These are phyloP conservation scores for Monosporascus sp. DNA, from an alignment of 2,329 filamentous ascomycete species.

Conservation along the genomic window DNA sequence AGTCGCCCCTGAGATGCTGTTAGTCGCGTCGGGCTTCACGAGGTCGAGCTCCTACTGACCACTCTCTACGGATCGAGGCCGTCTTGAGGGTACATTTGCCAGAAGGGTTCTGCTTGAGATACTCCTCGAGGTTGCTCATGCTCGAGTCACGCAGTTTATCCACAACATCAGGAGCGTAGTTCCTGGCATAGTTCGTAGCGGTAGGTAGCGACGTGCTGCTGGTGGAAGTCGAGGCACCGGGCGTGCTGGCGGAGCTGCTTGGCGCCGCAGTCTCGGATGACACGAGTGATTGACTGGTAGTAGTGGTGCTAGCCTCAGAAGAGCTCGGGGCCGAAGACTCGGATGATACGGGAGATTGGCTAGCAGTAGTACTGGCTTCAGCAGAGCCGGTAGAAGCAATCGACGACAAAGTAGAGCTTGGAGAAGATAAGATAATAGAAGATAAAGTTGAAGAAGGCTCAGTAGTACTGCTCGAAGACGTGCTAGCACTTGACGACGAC, in stretches of 20 bases:
- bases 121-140: constrained; percentile 3
- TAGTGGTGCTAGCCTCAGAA: too few species aligned
- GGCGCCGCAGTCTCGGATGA: too few species aligned
- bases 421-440: too few species aligned
- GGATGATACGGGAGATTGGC: too few species aligned
- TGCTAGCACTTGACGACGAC: neutral
- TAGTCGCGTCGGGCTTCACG: neutral
- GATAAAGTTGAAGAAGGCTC: too few species aligned
- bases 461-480: too few species aligned
- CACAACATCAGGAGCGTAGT: constrained; percentile 1
- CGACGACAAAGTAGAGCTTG: too few species aligned
- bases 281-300: too few species aligned
- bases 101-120: constrained; percentile 1
- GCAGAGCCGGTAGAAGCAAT: too few species aligned
- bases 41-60: neutral
- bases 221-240: neutral
- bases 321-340: too few species aligned
- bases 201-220: neutral
- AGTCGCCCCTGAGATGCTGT: constrained; percentile 7
- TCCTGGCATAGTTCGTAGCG: neutral
- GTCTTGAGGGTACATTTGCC: constrained; percentile 4
- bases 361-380: too few species aligned
- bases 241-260: too few species aligned
- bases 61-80: constrained; percentile 4
- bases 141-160: constrained; percentile 3